These are phyloP conservation scores for Citrullus amarus DNA, from an alignment of 306 rosid genomes.

Conservation along the genomic window DNA sequence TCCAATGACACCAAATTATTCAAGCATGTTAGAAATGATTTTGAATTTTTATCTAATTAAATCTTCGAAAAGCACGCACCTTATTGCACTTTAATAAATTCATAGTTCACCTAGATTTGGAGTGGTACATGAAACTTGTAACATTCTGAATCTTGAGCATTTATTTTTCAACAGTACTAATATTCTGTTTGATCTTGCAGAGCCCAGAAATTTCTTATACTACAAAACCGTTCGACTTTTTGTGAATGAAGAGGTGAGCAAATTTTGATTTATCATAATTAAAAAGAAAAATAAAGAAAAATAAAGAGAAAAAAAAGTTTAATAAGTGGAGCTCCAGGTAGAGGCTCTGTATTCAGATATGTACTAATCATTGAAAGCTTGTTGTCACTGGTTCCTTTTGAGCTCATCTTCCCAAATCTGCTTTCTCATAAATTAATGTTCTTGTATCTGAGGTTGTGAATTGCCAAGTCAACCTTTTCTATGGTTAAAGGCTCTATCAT, in stretches of 20 bases:
- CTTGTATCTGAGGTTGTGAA: neutral
- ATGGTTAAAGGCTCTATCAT: neutral
- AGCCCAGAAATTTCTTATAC: conserved; percentile 66
- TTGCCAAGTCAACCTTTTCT: neutral
- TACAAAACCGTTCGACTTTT: conserved; percentile 60
- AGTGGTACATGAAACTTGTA: neutral
- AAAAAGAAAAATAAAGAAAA: neutral
- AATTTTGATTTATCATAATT: neutral
- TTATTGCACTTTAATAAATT: neutral
- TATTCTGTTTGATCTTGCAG: conserved; percentile 27
- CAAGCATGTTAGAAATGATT: neutral
- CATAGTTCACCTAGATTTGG: neutral
- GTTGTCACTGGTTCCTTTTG: neutral
- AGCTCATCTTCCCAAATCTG: neutral
- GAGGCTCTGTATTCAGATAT: neutral
- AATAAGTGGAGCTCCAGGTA: neutral
- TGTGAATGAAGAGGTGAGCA: conserved; percentile 68
- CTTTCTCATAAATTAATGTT: neutral
- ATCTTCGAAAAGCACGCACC: neutral
- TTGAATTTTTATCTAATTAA: neutral
- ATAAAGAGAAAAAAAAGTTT: neutral
- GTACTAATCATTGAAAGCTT: neutral
- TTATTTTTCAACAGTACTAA: conserved; percentile 5
- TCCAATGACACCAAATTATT: neutral
- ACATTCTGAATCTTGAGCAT: conserved; percentile 4